These are phyloP conservation scores for Solanum chilense DNA, from an alignment of 257 asterid genomes.

Conservation along the genomic window DNA sequence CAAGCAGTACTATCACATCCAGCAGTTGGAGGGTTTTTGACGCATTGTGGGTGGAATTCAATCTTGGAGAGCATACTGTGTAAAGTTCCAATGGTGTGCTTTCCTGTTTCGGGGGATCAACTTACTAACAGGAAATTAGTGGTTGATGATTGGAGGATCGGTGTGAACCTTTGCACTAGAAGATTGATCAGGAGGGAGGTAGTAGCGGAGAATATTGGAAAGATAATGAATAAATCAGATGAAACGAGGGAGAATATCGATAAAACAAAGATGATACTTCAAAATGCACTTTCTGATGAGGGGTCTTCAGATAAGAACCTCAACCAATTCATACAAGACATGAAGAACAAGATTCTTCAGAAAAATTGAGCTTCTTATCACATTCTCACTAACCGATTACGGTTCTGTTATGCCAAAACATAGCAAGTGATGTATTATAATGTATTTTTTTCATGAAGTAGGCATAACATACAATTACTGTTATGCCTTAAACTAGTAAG, in stretches of 20 bases:
- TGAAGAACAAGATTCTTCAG: not conserved
- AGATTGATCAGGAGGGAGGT: not conserved
- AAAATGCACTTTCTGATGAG: not conserved
- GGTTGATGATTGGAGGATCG: constrained; percentile 2
- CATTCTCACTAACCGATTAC: not conserved
- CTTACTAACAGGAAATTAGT: constrained; percentile 2
- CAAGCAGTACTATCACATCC: constrained; percentile 5
- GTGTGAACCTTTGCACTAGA: not conserved
- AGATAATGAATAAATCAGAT: not conserved
- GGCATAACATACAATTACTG: not conserved
- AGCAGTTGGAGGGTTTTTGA: constrained; percentile 3
- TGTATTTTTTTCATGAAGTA: not conserved
- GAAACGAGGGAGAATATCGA: not conserved
- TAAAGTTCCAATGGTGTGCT: constrained; percentile 2
- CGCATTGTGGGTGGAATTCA: constrained; percentile 8
- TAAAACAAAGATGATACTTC: not conserved
- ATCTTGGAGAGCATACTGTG: constrained; percentile 1
- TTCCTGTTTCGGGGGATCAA: not conserved
- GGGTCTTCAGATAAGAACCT: constrained; percentile 1
- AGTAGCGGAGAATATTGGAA: not conserved
- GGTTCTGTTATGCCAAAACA: not conserved
- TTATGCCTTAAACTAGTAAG: not conserved
- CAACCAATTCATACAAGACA: not conserved
- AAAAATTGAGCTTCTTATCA: not conserved
- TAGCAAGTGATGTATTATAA: not conserved